Percentiles rank a stretch among this genome's conserved stretches.
phyloP scores from a whole-genome alignment of 2,329 filamentous ascomycete species.

The Remersonia thermophila region DNA sequence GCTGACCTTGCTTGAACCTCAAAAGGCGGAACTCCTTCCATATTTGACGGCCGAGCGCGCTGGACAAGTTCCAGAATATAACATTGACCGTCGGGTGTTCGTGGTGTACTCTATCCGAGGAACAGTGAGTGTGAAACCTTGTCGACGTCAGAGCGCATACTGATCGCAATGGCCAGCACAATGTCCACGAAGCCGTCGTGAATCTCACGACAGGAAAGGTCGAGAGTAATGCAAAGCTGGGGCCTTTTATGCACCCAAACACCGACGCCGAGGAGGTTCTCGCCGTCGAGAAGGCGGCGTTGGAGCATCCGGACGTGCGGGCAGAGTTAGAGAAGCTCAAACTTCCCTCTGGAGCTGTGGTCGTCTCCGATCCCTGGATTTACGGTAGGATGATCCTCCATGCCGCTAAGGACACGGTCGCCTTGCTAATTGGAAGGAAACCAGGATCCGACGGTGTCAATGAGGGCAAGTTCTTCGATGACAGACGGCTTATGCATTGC shows the following conservation, averaged over 20 bases:
- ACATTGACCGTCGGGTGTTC: conserved; percentile 40
- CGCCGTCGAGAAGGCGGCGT: conserved; percentile 40
- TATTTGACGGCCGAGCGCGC: conserved; percentile 38
- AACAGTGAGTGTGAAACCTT: conserved; percentile 34
- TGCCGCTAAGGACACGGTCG: background rate
- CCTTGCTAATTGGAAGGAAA: background rate
- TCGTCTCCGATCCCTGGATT: conserved; percentile 53
- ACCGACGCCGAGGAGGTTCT: conserved; percentile 49
- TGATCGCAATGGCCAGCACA: conserved; percentile 31
- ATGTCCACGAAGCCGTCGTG: conserved; percentile 47
- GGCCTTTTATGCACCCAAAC: conserved; percentile 44
- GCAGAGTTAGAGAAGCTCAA: conserved; percentile 50
- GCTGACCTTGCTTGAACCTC: conserved; percentile 46
- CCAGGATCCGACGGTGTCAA: conserved; percentile 39
- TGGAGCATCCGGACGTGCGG: conserved; percentile 44
- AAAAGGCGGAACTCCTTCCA: conserved; percentile 37
- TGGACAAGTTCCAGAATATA: conserved; percentile 25
- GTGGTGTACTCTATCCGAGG: conserved; percentile 47
- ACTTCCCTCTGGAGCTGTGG: conserved; percentile 44
- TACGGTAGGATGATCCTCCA: conserved; percentile 32
- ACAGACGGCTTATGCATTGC: conserved; percentile 44
- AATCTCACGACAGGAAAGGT: conserved; percentile 39
- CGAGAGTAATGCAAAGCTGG: conserved; percentile 46
- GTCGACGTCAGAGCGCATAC: background rate
- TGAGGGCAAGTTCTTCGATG: conserved; percentile 31